Evolutionary conservation across 306 rosid genomes (phyloP).

Genomic region (Chamaecrista fasciculata): DNA sequence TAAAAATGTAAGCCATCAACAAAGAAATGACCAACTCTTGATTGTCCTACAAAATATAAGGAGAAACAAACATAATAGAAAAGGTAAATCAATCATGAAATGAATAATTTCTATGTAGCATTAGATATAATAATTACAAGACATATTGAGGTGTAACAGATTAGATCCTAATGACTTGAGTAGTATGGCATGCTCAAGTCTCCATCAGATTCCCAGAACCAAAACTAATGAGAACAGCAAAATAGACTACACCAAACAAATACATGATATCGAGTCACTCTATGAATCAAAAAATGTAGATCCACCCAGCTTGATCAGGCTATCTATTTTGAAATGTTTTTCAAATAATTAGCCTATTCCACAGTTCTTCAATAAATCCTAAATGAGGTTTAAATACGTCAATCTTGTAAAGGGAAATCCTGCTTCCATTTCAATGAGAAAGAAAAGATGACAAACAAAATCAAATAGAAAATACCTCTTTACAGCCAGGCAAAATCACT

Average conservation of each 20-base stretch:
- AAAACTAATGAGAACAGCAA: background rate
- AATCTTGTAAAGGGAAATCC: background rate
- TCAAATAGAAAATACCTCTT: slow-evolving; percentile 52
- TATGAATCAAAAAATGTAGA: background rate
- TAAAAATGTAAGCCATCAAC: slow-evolving; percentile 73
- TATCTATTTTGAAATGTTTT: background rate
- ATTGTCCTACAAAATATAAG: slow-evolving; percentile 56
- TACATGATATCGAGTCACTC: background rate
- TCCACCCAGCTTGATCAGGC: background rate
- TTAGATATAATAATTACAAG: slow-evolving; percentile 6
- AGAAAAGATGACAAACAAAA: slow-evolving; percentile 5
- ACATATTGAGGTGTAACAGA: slow-evolving; percentile 6
- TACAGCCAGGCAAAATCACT: slow-evolving; percentile 71
- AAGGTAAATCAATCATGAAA: slow-evolving; percentile 7
- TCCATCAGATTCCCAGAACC: too few species aligned
- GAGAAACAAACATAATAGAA: slow-evolving; percentile 22
- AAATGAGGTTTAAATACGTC: background rate
- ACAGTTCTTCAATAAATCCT: background rate
- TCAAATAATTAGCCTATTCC: background rate
- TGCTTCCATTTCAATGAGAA: background rate
- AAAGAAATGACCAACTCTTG: slow-evolving; percentile 64
- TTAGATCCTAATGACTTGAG: too few species aligned
- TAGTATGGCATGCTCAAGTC: too few species aligned
- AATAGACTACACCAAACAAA: background rate
- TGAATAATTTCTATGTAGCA: background rate